Percentiles rank a stretch among this genome's conserved stretches.
These are phyloP conservation scores for Funneliformis geosporum DNA, from an alignment of 192 early-diverging fungal genomes.

Conservation along the genomic window DNA sequence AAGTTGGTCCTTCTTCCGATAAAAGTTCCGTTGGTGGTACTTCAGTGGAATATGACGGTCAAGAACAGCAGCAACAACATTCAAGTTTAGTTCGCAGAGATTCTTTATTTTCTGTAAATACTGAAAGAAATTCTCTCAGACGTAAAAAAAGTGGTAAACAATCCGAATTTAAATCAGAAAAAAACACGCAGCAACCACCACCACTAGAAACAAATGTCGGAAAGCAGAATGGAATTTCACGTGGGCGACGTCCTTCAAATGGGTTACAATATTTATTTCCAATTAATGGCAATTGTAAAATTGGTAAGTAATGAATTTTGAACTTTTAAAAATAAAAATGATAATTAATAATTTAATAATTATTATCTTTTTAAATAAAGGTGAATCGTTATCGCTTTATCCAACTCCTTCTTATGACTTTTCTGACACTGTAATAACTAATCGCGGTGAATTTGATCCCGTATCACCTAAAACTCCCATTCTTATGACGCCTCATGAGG, in stretches of 20 bases:
- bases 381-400: conserved; percentile 1
- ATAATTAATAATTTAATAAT: neutral
- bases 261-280: conserved; percentile 27
- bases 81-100: conserved; percentile 35
- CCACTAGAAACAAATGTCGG: neutral
- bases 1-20: neutral
- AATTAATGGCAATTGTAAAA: neutral
- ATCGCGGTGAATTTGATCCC: conserved; percentile 6
- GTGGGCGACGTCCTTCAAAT: conserved; percentile 17
- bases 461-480: conserved; percentile 24
- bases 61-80: neutral
- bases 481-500: conserved; percentile 33
- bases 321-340: neutral
- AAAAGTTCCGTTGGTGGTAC: conserved; percentile 19
- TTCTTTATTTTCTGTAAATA: conserved; percentile 47
- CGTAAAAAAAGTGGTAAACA: conserved; percentile 11
- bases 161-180: neutral
- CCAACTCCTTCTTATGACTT: neutral
- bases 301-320: neutral
- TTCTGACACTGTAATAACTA: neutral
- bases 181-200: conserved; percentile 9
- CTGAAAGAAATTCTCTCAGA: conserved; percentile 26
- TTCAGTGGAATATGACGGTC: neutral
- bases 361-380: neutral
- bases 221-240: neutral